A percentile compares a stretch with the other conserved stretches of the same genome.
Evolutionary conservation across 2,329 filamentous ascomycete genomes (phyloP).

Genomic region (Leptodontidium sp.): DNA sequence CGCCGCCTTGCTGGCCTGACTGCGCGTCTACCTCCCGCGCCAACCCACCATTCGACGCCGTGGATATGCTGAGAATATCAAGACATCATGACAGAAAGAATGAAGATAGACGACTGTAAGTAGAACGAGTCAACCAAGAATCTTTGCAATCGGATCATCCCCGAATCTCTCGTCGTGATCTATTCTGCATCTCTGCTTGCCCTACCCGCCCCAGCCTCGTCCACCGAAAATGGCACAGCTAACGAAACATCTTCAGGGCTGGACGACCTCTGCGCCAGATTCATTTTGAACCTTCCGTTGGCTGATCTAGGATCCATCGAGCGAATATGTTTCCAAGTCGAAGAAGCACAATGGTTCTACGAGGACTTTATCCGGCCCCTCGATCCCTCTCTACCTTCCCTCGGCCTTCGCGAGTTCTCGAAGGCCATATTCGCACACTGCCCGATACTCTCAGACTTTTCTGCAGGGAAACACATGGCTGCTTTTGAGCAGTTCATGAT

Average conservation of each 20-base stretch:
- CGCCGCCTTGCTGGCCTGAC: conserved; percentile 22
- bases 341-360: conserved; percentile 99
- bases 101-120: conserved; percentile 90
- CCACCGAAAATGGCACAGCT: conserved; percentile 26
- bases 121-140: conserved; percentile 29
- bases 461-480: conserved; percentile 76
- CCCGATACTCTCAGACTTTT: conserved; percentile 83
- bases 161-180: neutral
- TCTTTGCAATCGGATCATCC: no score
- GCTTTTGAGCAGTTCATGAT: conserved; percentile 92
- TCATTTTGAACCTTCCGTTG: conserved; percentile 94
- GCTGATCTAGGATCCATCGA: conserved; percentile 90
- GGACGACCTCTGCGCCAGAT: conserved; percentile 97
- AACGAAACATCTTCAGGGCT: conserved; percentile 67
- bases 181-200: neutral
- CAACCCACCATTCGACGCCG: conserved; percentile 39
- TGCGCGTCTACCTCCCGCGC: conserved; percentile 30
- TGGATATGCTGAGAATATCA: conserved; percentile 68
- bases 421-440: conserved; percentile 94
- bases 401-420: conserved; percentile 86
- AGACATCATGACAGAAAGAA: conserved; percentile 76
- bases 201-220: conserved; percentile 21
- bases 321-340: conserved; percentile 97
- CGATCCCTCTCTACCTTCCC: conserved; percentile 83
- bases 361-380: conserved; percentile 97